Base-by-base conservation (phyloP, 306 rosid species). In the Bauhinia variegata region DNA sequence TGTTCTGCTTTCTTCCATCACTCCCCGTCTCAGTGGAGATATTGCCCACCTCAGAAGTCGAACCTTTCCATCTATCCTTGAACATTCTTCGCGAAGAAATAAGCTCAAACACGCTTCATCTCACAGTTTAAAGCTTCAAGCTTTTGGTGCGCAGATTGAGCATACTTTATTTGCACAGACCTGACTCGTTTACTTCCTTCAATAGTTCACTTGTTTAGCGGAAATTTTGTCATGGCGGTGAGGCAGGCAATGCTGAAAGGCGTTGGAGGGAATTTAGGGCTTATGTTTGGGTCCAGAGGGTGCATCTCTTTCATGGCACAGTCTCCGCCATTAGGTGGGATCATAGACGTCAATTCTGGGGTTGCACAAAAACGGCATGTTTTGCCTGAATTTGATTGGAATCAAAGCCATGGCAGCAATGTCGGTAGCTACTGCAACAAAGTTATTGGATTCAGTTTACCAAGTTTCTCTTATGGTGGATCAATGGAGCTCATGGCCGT, bases 401-500 rank as follows among this genome's bases (percentile, higher is more conserved):
- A 51, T 6, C 7, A 63, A 1, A 64, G 16, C 33, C 16, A 55
- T 11, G 57, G 57, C 9, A 23, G 48, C 2, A 38, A 19, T 37
- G 39, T 42, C 11, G 46, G 54, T 70, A 11, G 16, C 48, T 19
- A 28, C 7, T 17, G 9, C 11, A 19, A 10, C 57, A 36, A 36
- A 2, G 5, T 5, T 36, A 4, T 43, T 30, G 75, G 61, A 3
- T 72, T 77, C 55, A 80, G 71, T 51, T 74, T 80, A 71, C 88
- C 84, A 1, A 80, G 70, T 64, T 80, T 79, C 78, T 54, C 81
- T 14, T 80, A 70, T 59, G 83, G 73, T 12, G 91, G 83, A 31
- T 81, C 89, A 19, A 86, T 91, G 95, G 97, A 91, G 71, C 95
- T 91, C 73, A 88, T 91, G 97, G 95, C 85, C 72, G 96, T 83